Evolutionary conservation across 306 rosid species (phyloP), one percentile per base, ranked within the genome.

Genomic region (Dalbergia cultrata): DNA sequence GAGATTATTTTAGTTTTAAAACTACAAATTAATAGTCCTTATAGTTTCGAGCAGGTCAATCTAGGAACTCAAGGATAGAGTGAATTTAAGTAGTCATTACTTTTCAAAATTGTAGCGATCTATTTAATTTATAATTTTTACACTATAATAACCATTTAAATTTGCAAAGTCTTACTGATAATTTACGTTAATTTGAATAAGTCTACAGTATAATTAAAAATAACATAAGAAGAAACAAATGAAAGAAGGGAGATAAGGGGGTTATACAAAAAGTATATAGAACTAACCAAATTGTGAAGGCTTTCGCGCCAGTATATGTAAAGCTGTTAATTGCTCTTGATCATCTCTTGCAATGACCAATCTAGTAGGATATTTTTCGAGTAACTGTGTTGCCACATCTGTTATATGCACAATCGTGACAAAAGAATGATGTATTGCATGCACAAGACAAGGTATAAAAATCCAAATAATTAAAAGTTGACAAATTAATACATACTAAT

Each of bases 311-410:
- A 68, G 21, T 41, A 68, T 13, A 45, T 70, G 75, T 16, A 70
- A 70, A 17, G 77, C 41, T 57, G 67, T 72, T 39, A 26, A 3
- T 26, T 13, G 0, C 3, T 72, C 14, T 39, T n/a, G 1, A 7
- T 72, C 22, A 57, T 72, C 19, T 57, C 77, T 72, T 72, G 54
- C 66, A 35, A 8, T 2, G 54, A 2, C 13, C 56, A 72, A 72
- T 0, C 0, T 0, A 8, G 1, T 10, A 12, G 39, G 14, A 57
- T 19, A 19, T 19, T 57, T 12, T 13, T 57, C 5, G 17, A 39
- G 9, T 18, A 72, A 13, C 18, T 39, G 57, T 13, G 14, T 39
- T 57, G 77, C 56, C 8, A 12, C 67, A 72, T 57, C 67, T 72
- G 41, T 19, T 5, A 72, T 1, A 12, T 18, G 5, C 9, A 18